Base-by-base conservation (phyloP, 1,284 basidiomycete genomes). In the Malassezia equina region DNA sequence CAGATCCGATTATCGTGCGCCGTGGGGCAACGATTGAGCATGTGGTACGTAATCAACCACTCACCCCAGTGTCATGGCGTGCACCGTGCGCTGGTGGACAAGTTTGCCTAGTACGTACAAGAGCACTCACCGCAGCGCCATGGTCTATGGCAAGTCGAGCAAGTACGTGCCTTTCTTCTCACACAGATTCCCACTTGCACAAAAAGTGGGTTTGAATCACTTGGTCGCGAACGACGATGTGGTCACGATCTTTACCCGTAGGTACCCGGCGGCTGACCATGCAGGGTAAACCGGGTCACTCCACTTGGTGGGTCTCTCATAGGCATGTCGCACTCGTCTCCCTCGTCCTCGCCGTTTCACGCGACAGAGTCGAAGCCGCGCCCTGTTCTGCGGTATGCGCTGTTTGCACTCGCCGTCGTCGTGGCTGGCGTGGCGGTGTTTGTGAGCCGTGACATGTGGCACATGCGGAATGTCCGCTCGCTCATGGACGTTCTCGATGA, bases 11-110 rank as follows among this genome's bases (percentile, higher is more conserved):
- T 46, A 91, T 90, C 72, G 77, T 95, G 62, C 81, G 91, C 51
- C 86, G 83, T 67, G 93, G 91, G 0, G 89, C 91, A 1, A 91
- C 88, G 0, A 86, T 96, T 57, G 93, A 95, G 80, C 87, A 86
- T 25, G 59, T 76, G 61, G 47, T 54, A 33, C 28, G 52, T 46
- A 21, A 9, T 7, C 2, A 24, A 23, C 41, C 19, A 6, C 24
- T 21, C 7, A 11, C 48, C 7, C 8, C 19, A 29, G 41, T 69
- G 67, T 46, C 63, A 69, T 44, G 61, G 61, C 51, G 88, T 95
- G 45, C 90, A 95, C 76, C 81, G 88, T 52, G 86, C 87, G 23
- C 79, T 98, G 15, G 87, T 85, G 4, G 80, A 86, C 4, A 91
- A 95, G 71, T 94, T 71, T 62, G 68, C 65, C 52, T 69, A 68